Conservation (phyloP, 2,329 filamentous ascomycete species). For the Claviceps sp. region DNA sequence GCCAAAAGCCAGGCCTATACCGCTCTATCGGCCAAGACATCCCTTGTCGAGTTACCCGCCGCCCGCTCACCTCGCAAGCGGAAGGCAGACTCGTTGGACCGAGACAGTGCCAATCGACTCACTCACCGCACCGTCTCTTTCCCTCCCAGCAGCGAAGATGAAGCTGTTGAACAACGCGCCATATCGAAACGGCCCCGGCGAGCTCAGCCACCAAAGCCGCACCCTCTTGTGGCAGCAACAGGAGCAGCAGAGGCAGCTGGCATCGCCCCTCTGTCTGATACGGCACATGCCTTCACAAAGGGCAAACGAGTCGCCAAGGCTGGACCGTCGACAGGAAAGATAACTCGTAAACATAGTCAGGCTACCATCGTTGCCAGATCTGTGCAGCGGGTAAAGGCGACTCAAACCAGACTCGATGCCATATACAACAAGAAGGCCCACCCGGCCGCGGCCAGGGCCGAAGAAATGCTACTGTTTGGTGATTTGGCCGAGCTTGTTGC, state of each 20-base stretch:
- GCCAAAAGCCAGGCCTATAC: conserved; percentile 26
- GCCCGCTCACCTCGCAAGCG: conserved; percentile 20
- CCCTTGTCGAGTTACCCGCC: conserved; percentile 14
- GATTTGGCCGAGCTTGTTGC: conserved; percentile 47
- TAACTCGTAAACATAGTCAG: conserved; percentile 18
- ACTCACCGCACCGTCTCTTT: conserved; percentile 19
- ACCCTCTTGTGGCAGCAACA: neutral
- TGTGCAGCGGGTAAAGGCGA: conserved; percentile 14
- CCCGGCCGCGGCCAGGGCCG: conserved; percentile 14
- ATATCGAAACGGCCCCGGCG: conserved; percentile 8
- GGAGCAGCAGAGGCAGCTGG: neutral
- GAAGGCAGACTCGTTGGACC: conserved; percentile 19
- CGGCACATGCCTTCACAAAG: conserved; percentile 8
- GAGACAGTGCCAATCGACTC: conserved; percentile 13
- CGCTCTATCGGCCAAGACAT: conserved; percentile 22
- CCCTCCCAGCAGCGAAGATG: conserved; percentile 21
- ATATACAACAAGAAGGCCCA: conserved; percentile 11
- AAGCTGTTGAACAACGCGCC: conserved; percentile 5
- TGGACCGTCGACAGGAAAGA: conserved; percentile 15
- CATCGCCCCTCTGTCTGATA: neutral
- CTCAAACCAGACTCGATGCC: conserved; percentile 27
- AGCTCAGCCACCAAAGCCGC: conserved; percentile 10
- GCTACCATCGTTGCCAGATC: conserved; percentile 19
- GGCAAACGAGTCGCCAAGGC: conserved; percentile 20
- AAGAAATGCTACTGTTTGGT: conserved; percentile 26